Percentiles rank a stretch among this genome's conserved stretches.
Evolutionary conservation across 495 filamentous ascomycete species (phyloP).

Genomic region (Usnea hakonensis): DNA sequence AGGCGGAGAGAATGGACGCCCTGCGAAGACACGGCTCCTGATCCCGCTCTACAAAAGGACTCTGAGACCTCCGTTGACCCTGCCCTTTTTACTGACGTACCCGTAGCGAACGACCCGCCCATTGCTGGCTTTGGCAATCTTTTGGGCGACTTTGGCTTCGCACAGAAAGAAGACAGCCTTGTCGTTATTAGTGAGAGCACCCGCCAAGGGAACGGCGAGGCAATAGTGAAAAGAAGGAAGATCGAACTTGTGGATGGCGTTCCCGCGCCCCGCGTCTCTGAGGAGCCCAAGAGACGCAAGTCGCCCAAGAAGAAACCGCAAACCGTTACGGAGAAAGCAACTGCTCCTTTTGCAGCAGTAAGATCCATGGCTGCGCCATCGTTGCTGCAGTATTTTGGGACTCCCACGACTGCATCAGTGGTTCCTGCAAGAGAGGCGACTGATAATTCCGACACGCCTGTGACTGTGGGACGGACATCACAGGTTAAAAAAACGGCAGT

Average conservation of each 20-base stretch:
- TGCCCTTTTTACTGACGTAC: constrained; percentile 2
- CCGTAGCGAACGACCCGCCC: constrained; percentile 22
- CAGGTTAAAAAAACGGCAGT: constrained; percentile 27
- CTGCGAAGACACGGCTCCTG: constrained; percentile 23
- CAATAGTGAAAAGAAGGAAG: constrained; percentile 13
- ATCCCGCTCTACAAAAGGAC: constrained; percentile 15
- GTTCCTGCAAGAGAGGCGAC: background rate
- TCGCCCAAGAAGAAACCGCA: constrained; percentile 62
- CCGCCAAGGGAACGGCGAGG: background rate
- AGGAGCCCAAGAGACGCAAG: constrained; percentile 43
- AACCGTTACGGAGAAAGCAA: constrained; percentile 82
- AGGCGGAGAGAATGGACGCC: constrained; percentile 55
- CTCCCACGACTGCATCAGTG: background rate
- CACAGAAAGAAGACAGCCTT: background rate
- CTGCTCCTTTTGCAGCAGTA: constrained; percentile 56
- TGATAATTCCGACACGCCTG: constrained; percentile 21
- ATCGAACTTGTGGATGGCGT: constrained; percentile 20
- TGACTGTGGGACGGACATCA: constrained; percentile 21
- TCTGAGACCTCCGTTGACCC: constrained; percentile 18
- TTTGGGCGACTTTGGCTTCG: constrained; percentile 26
- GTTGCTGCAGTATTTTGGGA: constrained; percentile 31
- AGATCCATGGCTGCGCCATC: constrained; percentile 26
- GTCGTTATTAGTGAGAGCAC: background rate
- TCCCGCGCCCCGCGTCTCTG: constrained; percentile 19
- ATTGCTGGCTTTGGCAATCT: constrained; percentile 22